Evolutionary conservation across 805 yeast genomes (phyloP).

Genomic region (Isabelozyma gotoi): DNA sequence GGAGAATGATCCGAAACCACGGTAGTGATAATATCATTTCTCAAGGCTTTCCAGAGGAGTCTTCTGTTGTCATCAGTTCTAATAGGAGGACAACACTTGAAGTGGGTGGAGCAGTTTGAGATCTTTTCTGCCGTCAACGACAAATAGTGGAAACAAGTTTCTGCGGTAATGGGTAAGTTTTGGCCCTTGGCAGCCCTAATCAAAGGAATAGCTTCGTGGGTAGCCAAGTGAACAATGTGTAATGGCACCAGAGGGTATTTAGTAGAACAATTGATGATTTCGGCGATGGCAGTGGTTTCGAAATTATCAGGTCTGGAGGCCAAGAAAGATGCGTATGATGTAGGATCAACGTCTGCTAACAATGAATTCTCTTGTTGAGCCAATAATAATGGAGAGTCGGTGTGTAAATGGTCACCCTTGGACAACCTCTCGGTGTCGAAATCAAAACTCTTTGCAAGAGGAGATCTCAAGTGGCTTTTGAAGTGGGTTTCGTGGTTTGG

Average conservation of each 20-base stretch:
- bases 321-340: conserved; percentile 67
- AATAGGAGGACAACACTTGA: conserved; percentile 95
- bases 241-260: conserved; percentile 61
- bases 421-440: conserved; percentile 23
- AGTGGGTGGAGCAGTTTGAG: conserved; percentile 75
- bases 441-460: conserved; percentile 8
- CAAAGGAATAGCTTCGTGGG: conserved; percentile 78
- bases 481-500: conserved; percentile 2
- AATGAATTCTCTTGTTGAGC: conserved; percentile 42
- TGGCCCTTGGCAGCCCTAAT: conserved; percentile 60
- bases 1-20: conserved; percentile 97
- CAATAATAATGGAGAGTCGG: conserved; percentile 36
- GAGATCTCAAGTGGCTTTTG: conserved; percentile 7
- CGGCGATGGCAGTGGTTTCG: conserved; percentile 80
- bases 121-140: conserved; percentile 76
- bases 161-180: conserved; percentile 72
- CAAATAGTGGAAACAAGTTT: conserved; percentile 92
- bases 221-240: conserved; percentile 89
- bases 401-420: conserved; percentile 7
- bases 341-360: conserved; percentile 55
- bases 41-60: conserved; percentile 76
- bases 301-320: conserved; percentile 87
- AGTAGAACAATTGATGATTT: conserved; percentile 63
- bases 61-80: conserved; percentile 70
- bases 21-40: conserved; percentile 65